A percentile compares a stretch with the other conserved stretches of the same genome.
These are phyloP conservation scores for Beauveria sp. DNA, from an alignment of 2,329 filamentous ascomycete species.

Conservation along the genomic window DNA sequence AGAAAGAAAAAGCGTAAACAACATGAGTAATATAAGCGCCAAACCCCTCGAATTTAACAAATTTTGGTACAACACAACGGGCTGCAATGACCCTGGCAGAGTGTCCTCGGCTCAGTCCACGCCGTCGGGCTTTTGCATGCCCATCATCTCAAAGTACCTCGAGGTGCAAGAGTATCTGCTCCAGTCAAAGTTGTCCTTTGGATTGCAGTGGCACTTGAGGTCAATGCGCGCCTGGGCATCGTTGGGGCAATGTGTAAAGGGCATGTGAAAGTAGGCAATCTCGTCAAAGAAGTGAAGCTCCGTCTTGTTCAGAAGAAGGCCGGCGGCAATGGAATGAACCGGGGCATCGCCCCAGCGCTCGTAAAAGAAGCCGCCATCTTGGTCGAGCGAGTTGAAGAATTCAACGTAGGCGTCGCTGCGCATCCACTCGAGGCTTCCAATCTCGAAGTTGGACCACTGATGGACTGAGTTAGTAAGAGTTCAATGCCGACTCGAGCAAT, in stretches of 20 bases:
- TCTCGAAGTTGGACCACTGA: conserved; percentile 98
- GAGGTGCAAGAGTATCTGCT: conserved; percentile 93
- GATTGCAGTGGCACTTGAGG: conserved; percentile 89
- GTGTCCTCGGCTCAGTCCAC: conserved; percentile 56
- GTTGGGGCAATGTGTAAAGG: conserved; percentile 95
- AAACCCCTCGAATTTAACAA: not conserved
- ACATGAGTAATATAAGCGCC: not conserved
- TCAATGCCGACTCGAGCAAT: not conserved
- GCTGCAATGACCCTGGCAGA: conserved; percentile 15
- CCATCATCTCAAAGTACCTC: conserved; percentile 77
- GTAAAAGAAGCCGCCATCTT: conserved; percentile 95
- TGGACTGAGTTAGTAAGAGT: conserved; percentile 19
- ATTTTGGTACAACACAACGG: not conserved
- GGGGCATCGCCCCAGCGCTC: conserved; percentile 98
- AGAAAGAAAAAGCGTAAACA: not conserved
- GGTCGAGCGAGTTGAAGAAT: conserved; percentile 88
- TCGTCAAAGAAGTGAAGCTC: conserved; percentile 99
- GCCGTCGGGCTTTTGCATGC: conserved; percentile 79
- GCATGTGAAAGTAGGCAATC: conserved; percentile 96
- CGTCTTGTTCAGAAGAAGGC: conserved; percentile 79
- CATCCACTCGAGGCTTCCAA: conserved; percentile 90
- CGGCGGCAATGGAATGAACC: conserved; percentile 93
- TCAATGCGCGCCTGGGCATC: conserved; percentile 77
- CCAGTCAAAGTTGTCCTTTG: conserved; percentile 98
- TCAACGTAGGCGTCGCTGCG: conserved; percentile 82